A percentile compares a stretch with the other conserved stretches of the same genome.
Conservation (phyloP, 768 basidiomycete species). For the Leccinum broughii region DNA sequence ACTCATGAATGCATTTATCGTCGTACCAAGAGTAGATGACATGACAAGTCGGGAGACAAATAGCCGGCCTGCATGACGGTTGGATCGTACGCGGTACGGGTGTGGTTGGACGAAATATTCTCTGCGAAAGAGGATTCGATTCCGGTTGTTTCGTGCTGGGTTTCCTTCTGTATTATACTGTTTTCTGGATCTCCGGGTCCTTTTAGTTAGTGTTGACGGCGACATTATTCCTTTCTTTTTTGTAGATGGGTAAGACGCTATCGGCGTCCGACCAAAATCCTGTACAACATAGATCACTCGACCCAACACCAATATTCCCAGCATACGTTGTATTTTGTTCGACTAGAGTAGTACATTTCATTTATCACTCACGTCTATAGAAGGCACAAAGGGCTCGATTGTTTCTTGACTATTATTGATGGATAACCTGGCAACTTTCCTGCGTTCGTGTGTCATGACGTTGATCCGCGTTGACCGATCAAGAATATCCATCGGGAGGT, state of each 20-base stretch:
- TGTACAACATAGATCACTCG: not conserved
- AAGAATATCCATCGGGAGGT: too few relatives aligned
- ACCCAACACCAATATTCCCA: not conserved
- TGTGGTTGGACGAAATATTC: too few relatives aligned
- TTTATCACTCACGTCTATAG: not conserved
- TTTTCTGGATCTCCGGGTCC: not conserved
- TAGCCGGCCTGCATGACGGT: slow-evolving; percentile 19
- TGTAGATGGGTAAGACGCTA: not conserved
- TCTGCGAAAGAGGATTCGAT: not conserved
- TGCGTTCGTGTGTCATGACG: not conserved
- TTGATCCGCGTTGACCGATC: not conserved
- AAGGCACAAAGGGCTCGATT: not conserved
- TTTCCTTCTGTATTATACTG: not conserved
- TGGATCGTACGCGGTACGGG: not conserved
- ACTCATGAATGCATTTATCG: slow-evolving; percentile 52
- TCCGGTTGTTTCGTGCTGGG: not conserved
- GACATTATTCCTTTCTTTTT: not conserved
- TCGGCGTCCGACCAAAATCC: not conserved
- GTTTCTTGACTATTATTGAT: not conserved
- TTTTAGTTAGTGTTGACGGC: not conserved
- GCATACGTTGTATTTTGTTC: not conserved
- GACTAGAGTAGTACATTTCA: not conserved
- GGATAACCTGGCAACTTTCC: not conserved
- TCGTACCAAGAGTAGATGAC: slow-evolving; percentile 39
- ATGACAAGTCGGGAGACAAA: slow-evolving; percentile 18